Base-by-base conservation (phyloP, 2,329 filamentous ascomycete species). In the Metarhizium anisopliae region DNA sequence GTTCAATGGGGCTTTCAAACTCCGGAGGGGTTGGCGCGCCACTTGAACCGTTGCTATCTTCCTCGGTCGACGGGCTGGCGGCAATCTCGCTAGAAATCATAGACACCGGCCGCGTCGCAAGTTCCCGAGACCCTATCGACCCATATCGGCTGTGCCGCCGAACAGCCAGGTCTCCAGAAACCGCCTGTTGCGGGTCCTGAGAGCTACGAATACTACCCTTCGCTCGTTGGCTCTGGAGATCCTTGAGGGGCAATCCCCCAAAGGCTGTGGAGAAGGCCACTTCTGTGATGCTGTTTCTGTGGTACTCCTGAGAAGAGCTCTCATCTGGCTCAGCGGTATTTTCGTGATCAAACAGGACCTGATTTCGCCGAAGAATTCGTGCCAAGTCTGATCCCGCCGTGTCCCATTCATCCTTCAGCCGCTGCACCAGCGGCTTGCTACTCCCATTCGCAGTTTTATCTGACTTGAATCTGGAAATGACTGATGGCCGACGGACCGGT, bases 401-500 rank as follows among this genome's bases (percentile, higher is more conserved):
- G 25, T 73, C 71, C 73, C 73, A 75, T 40, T 74, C 71, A 30
- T 67, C 68, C 55, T 66, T 69, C 7, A 75, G 58, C 51, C 72
- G 67, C 50, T 73, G 70, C 8, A 68, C 63, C 38, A 74, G 59
- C 4, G 66, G 60, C 32, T 68, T 68, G 30, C 67, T 69, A n/a
- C 64, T 53, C 42, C 56, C 64, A 16, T 60, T 61, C 5, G 62
- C 61, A 6, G 52, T 35, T 51, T 66, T 72, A 36, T 73, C 71
- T 38, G 64, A 61, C 18, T 66, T 66, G 4, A 73, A 65, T 47
- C 64, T 65, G 2, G 66, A 65, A 7, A 73, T 69, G 55, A 71
- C 62, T 1, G 71, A 73, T 5, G 67, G 57, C 10, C 68, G 67
- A 43, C 70, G 67, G 7, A 60, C 59, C 4, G 66, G 63, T 8